Evolutionary conservation across 352 stramenopile species (phyloP).

Genomic region (Pythium phragmitis): DNA sequence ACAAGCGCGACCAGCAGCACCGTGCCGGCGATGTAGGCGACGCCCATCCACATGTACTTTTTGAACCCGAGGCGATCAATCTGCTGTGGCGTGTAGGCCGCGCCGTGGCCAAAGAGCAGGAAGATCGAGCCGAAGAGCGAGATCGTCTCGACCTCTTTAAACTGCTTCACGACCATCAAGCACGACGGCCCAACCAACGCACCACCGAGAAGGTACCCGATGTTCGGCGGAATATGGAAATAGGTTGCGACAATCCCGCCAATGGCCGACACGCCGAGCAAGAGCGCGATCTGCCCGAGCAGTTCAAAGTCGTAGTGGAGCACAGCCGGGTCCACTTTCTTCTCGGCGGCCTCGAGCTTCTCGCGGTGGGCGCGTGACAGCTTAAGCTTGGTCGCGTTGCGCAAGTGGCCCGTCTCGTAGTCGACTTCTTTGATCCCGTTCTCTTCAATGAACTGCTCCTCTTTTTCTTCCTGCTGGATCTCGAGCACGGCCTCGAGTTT

Average conservation of each 20-base stretch:
- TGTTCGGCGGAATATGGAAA: slow-evolving; percentile 87
- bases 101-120: slow-evolving; percentile 89
- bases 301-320: slow-evolving; percentile 87
- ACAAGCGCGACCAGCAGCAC: slow-evolving; percentile 71
- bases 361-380: slow-evolving; percentile 61
- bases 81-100: slow-evolving; percentile 65
- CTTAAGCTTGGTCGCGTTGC: slow-evolving; percentile 68
- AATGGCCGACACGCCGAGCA: slow-evolving; percentile 82
- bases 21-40: slow-evolving; percentile 71
- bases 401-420: slow-evolving; percentile 80
- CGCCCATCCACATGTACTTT: slow-evolving; percentile 67
- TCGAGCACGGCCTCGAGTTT: slow-evolving; percentile 72
- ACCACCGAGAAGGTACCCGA: slow-evolving; percentile 90
- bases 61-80: slow-evolving; percentile 62
- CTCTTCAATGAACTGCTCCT: slow-evolving; percentile 77
- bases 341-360: slow-evolving; percentile 76
- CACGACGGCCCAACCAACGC: slow-evolving; percentile 90
- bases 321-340: slow-evolving; percentile 80
- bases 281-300: slow-evolving; percentile 78
- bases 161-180: slow-evolving; percentile 79
- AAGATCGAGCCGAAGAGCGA: slow-evolving; percentile 94
- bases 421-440: slow-evolving; percentile 80
- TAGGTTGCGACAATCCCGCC: slow-evolving; percentile 88
- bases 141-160: slow-evolving; percentile 92
- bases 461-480: slow-evolving; percentile 73